Conservation (phyloP, 2,329 filamentous ascomycete species). For the Chrysosporium keratinophilum region DNA sequence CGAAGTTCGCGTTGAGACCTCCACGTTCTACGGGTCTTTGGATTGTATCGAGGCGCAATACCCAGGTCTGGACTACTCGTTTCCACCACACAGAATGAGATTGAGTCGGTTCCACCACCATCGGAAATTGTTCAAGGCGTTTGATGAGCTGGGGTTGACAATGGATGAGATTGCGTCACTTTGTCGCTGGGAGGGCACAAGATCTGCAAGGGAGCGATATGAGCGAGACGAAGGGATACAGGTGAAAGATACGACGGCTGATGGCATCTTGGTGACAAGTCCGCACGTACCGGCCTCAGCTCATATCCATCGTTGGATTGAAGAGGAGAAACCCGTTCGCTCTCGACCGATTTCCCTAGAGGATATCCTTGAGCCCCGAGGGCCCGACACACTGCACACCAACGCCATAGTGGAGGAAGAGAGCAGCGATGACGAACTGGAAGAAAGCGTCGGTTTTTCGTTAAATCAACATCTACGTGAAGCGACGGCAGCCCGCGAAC, state of each 20-base stretch:
- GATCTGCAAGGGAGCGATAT: constrained; percentile 39
- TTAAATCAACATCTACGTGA: constrained; percentile 44
- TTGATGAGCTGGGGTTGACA: constrained; percentile 50
- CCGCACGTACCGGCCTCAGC: constrained; percentile 30
- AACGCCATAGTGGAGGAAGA: constrained; percentile 25
- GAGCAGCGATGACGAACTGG: constrained; percentile 37
- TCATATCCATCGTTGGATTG: constrained; percentile 23
- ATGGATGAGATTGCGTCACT: constrained; percentile 51
- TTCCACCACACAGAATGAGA: constrained; percentile 51
- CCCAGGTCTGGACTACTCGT: constrained; percentile 55
- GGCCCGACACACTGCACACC: not conserved
- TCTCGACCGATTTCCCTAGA: not conserved
- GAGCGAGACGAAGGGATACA: constrained; percentile 47
- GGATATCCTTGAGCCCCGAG: constrained; percentile 19
- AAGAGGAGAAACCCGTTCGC: constrained; percentile 14
- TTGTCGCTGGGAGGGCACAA: constrained; percentile 49
- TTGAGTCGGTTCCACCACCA: constrained; percentile 54
- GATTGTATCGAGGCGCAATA: constrained; percentile 57
- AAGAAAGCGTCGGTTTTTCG: constrained; percentile 43
- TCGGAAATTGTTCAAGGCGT: constrained; percentile 49
- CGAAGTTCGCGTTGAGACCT: constrained; percentile 55
- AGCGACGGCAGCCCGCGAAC: constrained; percentile 44
- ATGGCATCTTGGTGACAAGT: constrained; percentile 44
- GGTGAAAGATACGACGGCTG: constrained; percentile 52
- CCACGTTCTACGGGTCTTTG: constrained; percentile 53